Evolutionary conservation across 495 filamentous ascomycete species (phyloP), one percentile per base, ranked within the genome.

Genomic region (Daldinia loculata): DNA sequence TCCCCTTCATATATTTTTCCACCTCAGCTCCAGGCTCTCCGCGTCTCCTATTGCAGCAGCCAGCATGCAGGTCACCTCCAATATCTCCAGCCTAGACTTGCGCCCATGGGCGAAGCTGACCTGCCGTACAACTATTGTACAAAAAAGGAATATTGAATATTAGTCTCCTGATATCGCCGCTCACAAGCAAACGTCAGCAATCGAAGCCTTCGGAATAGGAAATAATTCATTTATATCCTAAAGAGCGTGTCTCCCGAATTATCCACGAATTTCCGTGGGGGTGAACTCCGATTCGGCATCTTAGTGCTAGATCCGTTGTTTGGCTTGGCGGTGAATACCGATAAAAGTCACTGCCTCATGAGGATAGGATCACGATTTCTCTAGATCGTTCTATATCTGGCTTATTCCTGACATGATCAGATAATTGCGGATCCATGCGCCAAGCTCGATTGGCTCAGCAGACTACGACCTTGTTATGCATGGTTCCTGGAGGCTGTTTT

Each of bases 371-470:
- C 41, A 39, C 29, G 45, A 36, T 52, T 29, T 57, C 58, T 66
- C 43, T 71, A 61, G 56, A 70, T 72, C 70, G 63, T 72, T 72
- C 69, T 73, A 73, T 62, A 45, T 62, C 52, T 66, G 61, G 66
- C 62, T 73, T 66, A 69, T 63, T 66, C 41, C 51, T 69, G 70
- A 69, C 70, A 73, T 69, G 70, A 73, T 73, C 60, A 51, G 56
- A 56, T 55, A 38, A 55, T 36, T 69, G 57, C 70, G 66, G 70
- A 58, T 63, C 70, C 63, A 58, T 73, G 66, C 70, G 70, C 70
- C 66, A 73, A 69, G 70, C 61, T 64, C 43, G 57, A 60, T 58
- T 65, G 55, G 70, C 12, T 66, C 39, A 55, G 39, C 61, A 19
- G 57, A 73, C 32, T 70, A 24, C 67, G 34, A 74, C 71, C 63